Conservation (phyloP, 768 basidiomycete species). For the Russula compacta region DNA sequence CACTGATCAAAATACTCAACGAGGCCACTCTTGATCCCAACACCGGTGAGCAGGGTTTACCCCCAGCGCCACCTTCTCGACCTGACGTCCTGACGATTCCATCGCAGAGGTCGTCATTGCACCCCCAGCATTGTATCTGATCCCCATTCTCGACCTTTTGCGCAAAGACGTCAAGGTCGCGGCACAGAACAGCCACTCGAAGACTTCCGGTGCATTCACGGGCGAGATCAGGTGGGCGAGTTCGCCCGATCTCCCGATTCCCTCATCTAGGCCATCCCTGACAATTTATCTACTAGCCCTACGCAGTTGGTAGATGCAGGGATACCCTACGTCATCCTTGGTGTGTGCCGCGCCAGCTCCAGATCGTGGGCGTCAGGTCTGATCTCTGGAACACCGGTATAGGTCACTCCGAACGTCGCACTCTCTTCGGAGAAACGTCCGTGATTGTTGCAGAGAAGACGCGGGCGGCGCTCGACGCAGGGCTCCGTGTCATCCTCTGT, state of each 20-base stretch:
- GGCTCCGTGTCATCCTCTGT: constrained; percentile 87
- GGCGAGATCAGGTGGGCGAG: constrained; percentile 81
- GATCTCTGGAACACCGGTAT: not conserved
- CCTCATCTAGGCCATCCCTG: not conserved
- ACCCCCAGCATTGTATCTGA: constrained; percentile 81
- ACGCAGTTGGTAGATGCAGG: constrained; percentile 77
- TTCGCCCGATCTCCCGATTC: not conserved
- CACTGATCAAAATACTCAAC: constrained; percentile 66
- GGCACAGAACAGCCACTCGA: constrained; percentile 88
- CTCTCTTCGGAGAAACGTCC: constrained; percentile 84
- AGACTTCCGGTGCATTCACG: constrained; percentile 84
- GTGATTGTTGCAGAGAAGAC: constrained; percentile 80
- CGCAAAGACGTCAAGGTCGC: constrained; percentile 67
- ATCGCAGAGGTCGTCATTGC: constrained; percentile 84
- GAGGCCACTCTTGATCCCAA: constrained; percentile 65
- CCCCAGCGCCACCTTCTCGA: constrained; percentile 4
- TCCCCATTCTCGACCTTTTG: constrained; percentile 55
- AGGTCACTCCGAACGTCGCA: constrained; percentile 96
- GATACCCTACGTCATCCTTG: constrained; percentile 88
- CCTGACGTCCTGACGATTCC: constrained; percentile 12
- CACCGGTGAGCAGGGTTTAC: constrained; percentile 45
- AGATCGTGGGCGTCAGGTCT: not conserved
- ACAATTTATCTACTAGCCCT: constrained; percentile 39
- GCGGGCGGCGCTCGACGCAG: constrained; percentile 64
- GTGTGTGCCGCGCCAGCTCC: constrained; percentile 30